A percentile compares a stretch with the other conserved stretches of the same genome.
Evolutionary conservation across 371 early-diverging fungal species (phyloP).

Genomic region (Syncephalastrum monosporum): DNA sequence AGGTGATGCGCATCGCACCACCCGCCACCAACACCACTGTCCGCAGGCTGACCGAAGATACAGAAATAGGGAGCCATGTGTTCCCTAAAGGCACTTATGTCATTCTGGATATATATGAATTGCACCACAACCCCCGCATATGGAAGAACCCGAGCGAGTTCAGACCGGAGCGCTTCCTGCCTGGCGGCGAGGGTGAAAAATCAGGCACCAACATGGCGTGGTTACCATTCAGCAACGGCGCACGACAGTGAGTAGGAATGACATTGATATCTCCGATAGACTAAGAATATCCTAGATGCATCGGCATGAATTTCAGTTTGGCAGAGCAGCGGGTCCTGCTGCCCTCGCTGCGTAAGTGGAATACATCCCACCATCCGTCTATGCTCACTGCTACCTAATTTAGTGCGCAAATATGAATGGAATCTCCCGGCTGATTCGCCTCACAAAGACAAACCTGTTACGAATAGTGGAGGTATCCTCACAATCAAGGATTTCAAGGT

Average conservation of each 20-base stretch:
- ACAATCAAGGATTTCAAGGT: constrained; percentile 3
- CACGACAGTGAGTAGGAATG: constrained; percentile 26
- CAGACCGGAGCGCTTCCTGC: constrained; percentile 16
- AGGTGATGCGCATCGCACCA: constrained; percentile 1
- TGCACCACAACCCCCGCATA: constrained; percentile 20
- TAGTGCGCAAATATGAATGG: constrained; percentile 25
- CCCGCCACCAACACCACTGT: neutral
- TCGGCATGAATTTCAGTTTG: constrained; percentile 27
- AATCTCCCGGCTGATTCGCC: constrained; percentile 14
- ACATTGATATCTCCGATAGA: no score
- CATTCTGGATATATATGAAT: constrained; percentile 6
- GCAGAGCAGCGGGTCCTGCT: constrained; percentile 19
- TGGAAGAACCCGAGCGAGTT: constrained; percentile 19
- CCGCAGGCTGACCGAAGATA: neutral
- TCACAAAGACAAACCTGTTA: constrained; percentile 9
- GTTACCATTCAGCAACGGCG: constrained; percentile 45
- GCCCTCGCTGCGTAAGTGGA: constrained; percentile 17
- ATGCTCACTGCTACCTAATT: neutral
- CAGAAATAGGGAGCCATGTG: neutral
- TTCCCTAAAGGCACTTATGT: neutral
- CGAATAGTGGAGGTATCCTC: constrained; percentile 1
- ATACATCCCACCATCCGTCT: no score
- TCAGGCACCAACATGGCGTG: constrained; percentile 15
- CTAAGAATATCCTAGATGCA: constrained; percentile 1
- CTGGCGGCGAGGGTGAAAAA: neutral